Conservation (phyloP, 1,139 yeast species). For the Saccharomyces pastorianus region DNA sequence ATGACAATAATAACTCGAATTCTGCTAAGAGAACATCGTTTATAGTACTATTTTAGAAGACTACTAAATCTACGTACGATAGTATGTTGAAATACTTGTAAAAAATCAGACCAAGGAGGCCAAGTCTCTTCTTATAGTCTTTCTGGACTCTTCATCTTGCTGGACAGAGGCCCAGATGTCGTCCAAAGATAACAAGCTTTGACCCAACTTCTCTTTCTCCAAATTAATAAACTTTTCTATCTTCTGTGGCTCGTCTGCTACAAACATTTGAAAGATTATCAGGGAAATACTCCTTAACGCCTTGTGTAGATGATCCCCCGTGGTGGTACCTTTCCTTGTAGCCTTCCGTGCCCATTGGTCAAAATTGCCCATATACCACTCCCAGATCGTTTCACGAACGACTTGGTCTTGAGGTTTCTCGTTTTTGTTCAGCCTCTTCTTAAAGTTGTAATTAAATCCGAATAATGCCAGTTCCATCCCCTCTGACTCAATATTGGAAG, state of each 20-base stretch:
- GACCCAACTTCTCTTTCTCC: conserved; percentile 24
- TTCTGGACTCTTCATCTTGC: neutral
- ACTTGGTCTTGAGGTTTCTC: conserved; percentile 1
- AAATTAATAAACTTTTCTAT: conserved; percentile 32
- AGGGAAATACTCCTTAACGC: conserved; percentile 38
- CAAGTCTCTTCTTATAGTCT: neutral
- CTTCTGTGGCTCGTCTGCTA: conserved; percentile 29
- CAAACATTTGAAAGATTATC: conserved; percentile 39
- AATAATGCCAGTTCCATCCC: conserved; percentile 48
- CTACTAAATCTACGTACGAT: neutral
- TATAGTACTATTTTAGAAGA: neutral
- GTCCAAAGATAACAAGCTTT: conserved; percentile 3
- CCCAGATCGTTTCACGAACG: conserved; percentile 36
- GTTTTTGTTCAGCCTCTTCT: conserved; percentile 12
- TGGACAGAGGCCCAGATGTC: neutral
- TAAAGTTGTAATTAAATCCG: conserved; percentile 38
- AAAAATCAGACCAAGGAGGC: neutral
- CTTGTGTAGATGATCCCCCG: conserved; percentile 32
- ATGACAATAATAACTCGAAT: neutral
- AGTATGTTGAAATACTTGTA: neutral
- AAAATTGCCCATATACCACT: conserved; percentile 48
- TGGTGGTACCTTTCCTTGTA: conserved; percentile 39
- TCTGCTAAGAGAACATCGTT: neutral
- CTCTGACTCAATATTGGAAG: conserved; percentile 46
- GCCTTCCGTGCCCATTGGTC: conserved; percentile 44